Evolutionary conservation across 176 grass and related monocot species (phyloP).

Genomic region (Cymbopogon citratus): DNA sequence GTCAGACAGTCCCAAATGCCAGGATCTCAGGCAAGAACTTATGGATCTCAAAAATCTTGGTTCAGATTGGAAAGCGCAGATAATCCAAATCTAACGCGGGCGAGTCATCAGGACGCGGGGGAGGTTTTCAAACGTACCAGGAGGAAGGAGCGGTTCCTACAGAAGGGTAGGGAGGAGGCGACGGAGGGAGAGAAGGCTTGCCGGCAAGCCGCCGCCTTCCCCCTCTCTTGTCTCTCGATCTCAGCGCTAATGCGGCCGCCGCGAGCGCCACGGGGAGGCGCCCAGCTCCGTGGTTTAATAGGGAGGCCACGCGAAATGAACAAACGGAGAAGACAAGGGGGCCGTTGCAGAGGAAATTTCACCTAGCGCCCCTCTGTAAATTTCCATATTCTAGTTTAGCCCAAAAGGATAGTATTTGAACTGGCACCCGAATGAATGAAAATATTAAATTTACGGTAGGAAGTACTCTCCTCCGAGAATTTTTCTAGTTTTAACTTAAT

Average conservation of each 20-base stretch:
- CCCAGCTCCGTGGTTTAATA: conserved; percentile 38
- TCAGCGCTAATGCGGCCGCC: conserved; percentile 24
- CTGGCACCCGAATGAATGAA: neutral
- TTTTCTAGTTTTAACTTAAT: too few species aligned
- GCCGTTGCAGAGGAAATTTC: neutral
- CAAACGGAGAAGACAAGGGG: conserved; percentile 15
- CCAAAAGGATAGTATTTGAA: neutral
- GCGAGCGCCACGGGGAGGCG: conserved; percentile 31
- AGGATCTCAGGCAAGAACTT: conserved; percentile 28
- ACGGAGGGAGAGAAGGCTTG: neutral
- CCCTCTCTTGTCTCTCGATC: neutral
- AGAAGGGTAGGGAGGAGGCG: neutral
- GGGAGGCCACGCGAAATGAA: conserved; percentile 22
- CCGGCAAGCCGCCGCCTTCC: neutral
- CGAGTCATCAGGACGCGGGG: neutral
- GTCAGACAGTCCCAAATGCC: neutral
- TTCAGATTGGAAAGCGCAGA: neutral
- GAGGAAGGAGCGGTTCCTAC: neutral
- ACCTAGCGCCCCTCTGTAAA: neutral
- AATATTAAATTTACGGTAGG: neutral
- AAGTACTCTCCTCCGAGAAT: neutral
- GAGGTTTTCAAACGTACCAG: conserved; percentile 20
- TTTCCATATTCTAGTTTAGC: neutral
- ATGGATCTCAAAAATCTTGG: neutral
- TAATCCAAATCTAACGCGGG: conserved; percentile 4